Base-by-base conservation (phyloP, 352 stramenopile species). In the Globisporangium perplexum region DNA sequence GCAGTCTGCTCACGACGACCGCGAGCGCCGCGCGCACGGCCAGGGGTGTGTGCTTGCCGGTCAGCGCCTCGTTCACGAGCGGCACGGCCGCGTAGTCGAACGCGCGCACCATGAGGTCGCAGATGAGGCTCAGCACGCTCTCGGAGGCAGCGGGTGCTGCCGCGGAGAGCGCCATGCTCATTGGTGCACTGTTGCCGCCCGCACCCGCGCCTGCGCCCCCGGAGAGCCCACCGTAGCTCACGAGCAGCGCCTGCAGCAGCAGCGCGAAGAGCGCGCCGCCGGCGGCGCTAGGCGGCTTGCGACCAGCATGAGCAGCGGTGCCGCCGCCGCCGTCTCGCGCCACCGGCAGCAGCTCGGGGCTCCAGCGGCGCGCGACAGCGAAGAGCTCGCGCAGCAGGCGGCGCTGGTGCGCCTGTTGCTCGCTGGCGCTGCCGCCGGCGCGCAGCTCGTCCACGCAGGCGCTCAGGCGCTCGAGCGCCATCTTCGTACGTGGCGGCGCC, bases 21-120 rank as follows among this genome's bases (percentile, higher is more conserved):
- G 83, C 66, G 35, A 93, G 64, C 53, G 80, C 78, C 18, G 73
- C 69, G 55, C 84, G 83, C 15, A 91, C 66, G 53, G 85, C 88
- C 20, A 88, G 55, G 31, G 80, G 82, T 45, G 73, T 63, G 43
- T 67, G 75, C 55, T 86, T 90, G 53, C 64, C 59, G 17, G 46
- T 49, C 22, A 93, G 54, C 22, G 66, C 60, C 33, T 91, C 77
- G 41, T 75, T 89, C 46, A 90, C 66, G 20, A 62, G 60, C 3
- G 72, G 59, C 17, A 78, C 71, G 11, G 73, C 66, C 4, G 77
- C 74, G 59, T 86, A 92, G 55, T 93, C 83, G 62, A 91, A 95
- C 22, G 73, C 64, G 22, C 68, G 69, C 50, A 85, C 77, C 35
- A 95, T 60, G 38, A 91, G 52, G 43, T 95, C 81, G 65, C 72